Evolutionary conservation across 441 rosid species (phyloP).

Genomic region (Brassica hybrid): DNA sequence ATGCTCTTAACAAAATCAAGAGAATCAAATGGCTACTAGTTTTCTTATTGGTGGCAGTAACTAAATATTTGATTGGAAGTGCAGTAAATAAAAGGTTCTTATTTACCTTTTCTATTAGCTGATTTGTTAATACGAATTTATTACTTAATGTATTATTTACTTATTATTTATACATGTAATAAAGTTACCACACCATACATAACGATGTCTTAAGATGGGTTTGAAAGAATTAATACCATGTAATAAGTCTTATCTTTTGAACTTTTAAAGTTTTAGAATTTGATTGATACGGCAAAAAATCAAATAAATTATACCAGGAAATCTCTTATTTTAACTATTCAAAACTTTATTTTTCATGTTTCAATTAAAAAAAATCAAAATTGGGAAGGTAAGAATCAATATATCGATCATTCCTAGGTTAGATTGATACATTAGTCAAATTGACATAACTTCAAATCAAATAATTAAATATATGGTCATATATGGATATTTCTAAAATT

Average conservation of each 20-base stretch:
- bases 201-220: too few relatives aligned
- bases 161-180: neutral
- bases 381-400: neutral
- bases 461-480: slow-evolving; percentile 5
- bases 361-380: neutral
- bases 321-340: neutral
- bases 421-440: slow-evolving; percentile 14
- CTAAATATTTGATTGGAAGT: too few relatives aligned
- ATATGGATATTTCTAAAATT: slow-evolving; percentile 17
- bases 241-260: neutral
- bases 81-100: neutral
- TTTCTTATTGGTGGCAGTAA: neutral
- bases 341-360: neutral
- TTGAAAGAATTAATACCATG: too few relatives aligned
- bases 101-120: neutral
- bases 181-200: too few relatives aligned
- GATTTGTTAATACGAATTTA: neutral
- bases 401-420: neutral
- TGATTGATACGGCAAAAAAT: too few relatives aligned
- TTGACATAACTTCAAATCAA: slow-evolving; percentile 16
- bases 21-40: neutral
- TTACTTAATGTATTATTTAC: neutral
- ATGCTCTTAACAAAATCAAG: too few relatives aligned
- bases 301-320: neutral
- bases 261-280: neutral